Conservation (phyloP, 2,329 filamentous ascomycete genomes). For the Aspergillus candidus region DNA sequence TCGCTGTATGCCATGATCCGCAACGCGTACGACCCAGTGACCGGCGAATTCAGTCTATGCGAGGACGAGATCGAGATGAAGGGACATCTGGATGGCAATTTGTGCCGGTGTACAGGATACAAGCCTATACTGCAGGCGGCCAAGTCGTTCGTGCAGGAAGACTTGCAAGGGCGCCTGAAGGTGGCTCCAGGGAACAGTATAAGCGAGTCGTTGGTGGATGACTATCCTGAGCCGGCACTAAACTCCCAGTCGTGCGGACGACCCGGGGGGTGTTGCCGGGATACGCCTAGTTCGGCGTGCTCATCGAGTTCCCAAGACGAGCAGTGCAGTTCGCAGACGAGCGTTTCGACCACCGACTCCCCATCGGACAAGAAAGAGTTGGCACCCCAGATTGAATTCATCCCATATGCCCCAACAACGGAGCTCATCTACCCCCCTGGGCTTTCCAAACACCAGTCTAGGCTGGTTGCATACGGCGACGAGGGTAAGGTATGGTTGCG, state of each 20-base stretch:
- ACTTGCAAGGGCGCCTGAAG: slow-evolving; percentile 37
- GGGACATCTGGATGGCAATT: slow-evolving; percentile 75
- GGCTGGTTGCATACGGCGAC: slow-evolving; percentile 73
- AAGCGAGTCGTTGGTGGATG: no score
- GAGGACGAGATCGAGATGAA: slow-evolving; percentile 65
- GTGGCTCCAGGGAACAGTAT: not conserved
- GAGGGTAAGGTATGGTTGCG: slow-evolving; percentile 80
- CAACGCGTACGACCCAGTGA: slow-evolving; percentile 64
- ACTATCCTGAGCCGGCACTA: not conserved
- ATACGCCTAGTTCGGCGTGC: slow-evolving; percentile 10
- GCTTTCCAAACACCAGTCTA: slow-evolving; percentile 69
- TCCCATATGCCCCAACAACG: slow-evolving; percentile 79
- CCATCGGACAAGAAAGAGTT: slow-evolving; percentile 9
- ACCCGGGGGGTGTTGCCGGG: slow-evolving; percentile 22
- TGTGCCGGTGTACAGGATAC: slow-evolving; percentile 85
- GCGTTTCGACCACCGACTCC: not conserved
- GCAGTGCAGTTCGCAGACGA: not conserved
- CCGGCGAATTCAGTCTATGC: slow-evolving; percentile 66
- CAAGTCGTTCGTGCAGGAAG: slow-evolving; percentile 61
- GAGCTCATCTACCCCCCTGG: slow-evolving; percentile 82
- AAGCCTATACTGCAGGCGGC: slow-evolving; percentile 80
- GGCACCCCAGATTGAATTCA: slow-evolving; percentile 78
- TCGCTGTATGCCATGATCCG: slow-evolving; percentile 22
- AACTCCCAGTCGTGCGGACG: slow-evolving; percentile 17
- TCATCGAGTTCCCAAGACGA: slow-evolving; percentile 1